phyloP scores from a whole-genome alignment of 305 asterid species.

The Galium porrigens region DNA sequence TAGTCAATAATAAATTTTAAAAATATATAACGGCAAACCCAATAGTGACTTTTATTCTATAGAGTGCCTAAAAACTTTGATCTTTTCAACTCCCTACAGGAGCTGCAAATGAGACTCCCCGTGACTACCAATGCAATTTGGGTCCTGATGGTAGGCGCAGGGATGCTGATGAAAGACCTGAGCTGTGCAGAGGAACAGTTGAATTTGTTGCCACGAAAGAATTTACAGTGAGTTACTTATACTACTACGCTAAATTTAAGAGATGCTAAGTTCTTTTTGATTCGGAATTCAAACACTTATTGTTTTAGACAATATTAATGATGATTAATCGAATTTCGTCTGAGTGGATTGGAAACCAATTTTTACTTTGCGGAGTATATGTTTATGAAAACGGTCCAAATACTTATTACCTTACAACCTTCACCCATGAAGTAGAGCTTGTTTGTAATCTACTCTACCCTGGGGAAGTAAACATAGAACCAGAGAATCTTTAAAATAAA shows the following conservation, averaged over 20 bases:
- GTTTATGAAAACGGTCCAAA: not conserved
- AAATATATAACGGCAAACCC: not conserved
- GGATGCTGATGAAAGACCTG: constrained; percentile 97
- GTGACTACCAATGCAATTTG: constrained; percentile 90
- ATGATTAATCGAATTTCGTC: too few relatives aligned
- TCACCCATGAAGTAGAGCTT: not conserved
- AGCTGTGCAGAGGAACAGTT: constrained; percentile 93
- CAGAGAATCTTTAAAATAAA: not conserved
- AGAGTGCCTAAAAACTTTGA: not conserved
- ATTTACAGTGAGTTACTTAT: constrained; percentile 51
- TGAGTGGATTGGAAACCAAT: not conserved
- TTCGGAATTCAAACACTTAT: not conserved
- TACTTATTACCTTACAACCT: not conserved
- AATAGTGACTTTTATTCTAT: not conserved
- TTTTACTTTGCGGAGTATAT: not conserved
- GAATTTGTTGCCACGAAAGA: constrained; percentile 91
- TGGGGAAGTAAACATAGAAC: not conserved
- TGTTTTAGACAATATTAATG: too few relatives aligned
- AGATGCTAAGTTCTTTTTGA: not conserved
- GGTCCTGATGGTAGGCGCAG: constrained; percentile 99
- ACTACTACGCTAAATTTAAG: constrained; percentile 8
- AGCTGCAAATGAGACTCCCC: constrained; percentile 84
- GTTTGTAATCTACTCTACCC: not conserved
- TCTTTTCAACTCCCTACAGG: constrained; percentile 35
- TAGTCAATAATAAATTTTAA: not conserved